These are phyloP conservation scores for Graphium sp. DNA, from an alignment of 2,329 filamentous ascomycete genomes.

Conservation along the genomic window DNA sequence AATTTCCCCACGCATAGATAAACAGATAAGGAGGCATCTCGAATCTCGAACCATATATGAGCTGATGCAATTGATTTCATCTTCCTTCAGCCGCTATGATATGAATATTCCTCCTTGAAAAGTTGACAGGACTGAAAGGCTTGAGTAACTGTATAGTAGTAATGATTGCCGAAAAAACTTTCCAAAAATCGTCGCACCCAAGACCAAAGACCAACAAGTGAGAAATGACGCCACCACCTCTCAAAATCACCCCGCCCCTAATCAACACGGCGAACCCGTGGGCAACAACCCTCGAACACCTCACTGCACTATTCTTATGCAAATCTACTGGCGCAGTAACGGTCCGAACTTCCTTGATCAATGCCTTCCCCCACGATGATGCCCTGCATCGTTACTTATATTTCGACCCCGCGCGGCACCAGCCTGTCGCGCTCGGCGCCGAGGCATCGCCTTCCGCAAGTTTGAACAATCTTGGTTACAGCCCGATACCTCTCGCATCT, in stretches of 20 bases:
- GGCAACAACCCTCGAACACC: constrained; percentile 49
- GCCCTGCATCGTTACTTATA: constrained; percentile 47
- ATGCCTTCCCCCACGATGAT: constrained; percentile 47
- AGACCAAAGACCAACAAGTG: too few species aligned
- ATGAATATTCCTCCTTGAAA: too few species aligned
- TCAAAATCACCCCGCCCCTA: constrained; percentile 45
- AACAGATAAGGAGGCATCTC: too few species aligned
- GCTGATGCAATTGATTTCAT: too few species aligned
- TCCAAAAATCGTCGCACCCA: too few species aligned
- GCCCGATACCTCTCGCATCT: constrained; percentile 37
- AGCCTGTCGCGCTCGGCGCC: constrained; percentile 8
- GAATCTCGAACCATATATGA: too few species aligned
- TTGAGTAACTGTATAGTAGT: too few species aligned
- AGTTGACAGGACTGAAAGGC: too few species aligned
- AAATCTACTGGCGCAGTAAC: constrained; percentile 57
- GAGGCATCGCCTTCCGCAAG: constrained; percentile 19
- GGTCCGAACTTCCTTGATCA: constrained; percentile 49
- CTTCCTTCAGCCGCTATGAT: too few species aligned
- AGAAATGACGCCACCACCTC: constrained; percentile 8
- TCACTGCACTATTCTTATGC: constrained; percentile 41
- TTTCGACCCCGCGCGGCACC: constrained; percentile 28
- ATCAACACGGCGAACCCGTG: constrained; percentile 64
- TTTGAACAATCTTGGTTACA: constrained; percentile 62
- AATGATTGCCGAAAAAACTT: too few species aligned
- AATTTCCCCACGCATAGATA: too few species aligned